Evolutionary conservation across 345 rosid genomes (phyloP).

Genomic region (Salix viminalis): DNA sequence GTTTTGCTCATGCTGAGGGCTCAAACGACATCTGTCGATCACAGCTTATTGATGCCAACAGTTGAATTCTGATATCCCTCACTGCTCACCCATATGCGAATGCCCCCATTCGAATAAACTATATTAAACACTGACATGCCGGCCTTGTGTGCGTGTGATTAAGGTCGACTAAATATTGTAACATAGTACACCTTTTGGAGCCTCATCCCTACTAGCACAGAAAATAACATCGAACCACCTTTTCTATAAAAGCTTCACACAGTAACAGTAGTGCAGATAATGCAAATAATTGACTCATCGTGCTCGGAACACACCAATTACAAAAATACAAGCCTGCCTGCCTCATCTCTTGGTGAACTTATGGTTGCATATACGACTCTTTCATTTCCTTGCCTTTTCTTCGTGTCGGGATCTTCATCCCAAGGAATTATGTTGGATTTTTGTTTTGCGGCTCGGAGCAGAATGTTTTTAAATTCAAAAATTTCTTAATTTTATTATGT

Average conservation of each 20-base stretch:
- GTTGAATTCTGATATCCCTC: neutral
- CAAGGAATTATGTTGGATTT: neutral
- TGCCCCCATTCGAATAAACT: neutral
- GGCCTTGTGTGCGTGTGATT: neutral
- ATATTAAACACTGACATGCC: neutral
- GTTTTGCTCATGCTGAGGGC: neutral
- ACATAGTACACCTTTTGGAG: neutral
- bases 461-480: no score
- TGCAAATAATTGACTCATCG: constrained; percentile 4
- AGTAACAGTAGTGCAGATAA: neutral
- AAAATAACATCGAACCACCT: constrained; percentile 2
- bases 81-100: neutral
- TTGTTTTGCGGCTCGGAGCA: no score
- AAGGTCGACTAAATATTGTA: neutral
- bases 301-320: neutral
- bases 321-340: neutral
- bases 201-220: neutral
- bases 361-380: neutral
- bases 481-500: no score
- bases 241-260: neutral
- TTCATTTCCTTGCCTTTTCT: constrained; percentile 9
- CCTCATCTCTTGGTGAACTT: neutral
- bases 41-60: neutral
- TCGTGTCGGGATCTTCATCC: constrained; percentile 7
- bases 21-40: no score